Base-by-base conservation (phyloP, 495 filamentous ascomycete genomes). In the Bathelium albidoporum region DNA sequence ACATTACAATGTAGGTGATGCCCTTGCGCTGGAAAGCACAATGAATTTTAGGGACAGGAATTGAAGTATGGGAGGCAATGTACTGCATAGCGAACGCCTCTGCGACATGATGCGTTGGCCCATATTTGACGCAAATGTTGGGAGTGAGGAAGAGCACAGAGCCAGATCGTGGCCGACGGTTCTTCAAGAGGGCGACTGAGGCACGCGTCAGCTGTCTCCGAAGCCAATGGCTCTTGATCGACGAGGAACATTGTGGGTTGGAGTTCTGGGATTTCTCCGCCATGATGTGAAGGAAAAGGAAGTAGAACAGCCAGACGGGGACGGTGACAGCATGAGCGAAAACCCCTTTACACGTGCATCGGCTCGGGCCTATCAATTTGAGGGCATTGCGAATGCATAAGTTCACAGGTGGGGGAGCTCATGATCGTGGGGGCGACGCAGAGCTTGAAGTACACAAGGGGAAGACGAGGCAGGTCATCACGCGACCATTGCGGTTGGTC, bases 41-140 rank as follows among this genome's bases (percentile, higher is more conserved):
- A 60, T 76, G 69, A 55, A 83, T 71, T 61, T 76, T 76, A 2
- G 80, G 82, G 0, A 82, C 78, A 9, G 81, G 80, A 32, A 85
- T 75, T 10, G 75, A 75, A 2, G 80, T 84, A 39, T 81, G 60
- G 61, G 76, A 43, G 1, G 71, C 64, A 34, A 83, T 68, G 55
- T 81, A 81, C 36, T 68, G 74, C 75, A 84, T 77, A 11, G 64
- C 31, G 0, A 24, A n/a, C 7, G 60, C 64, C 59, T 68, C 66
- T 28, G 49, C 49, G 49, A 55, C 24, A 29, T 55, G 49, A 28
- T 55, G 49, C 7, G 49, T 55, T 9, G 49, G 20, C 7, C 49
- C 49, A 55, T 55, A 55, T 29, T 55, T 55, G 49, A 55, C 49
- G 49, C 49, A 55, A 20, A 55, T 26, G 16, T n/a, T 55, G 5